Evolutionary conservation across 257 asterid genomes (phyloP).

Genomic region (Leonotis leonurus): DNA sequence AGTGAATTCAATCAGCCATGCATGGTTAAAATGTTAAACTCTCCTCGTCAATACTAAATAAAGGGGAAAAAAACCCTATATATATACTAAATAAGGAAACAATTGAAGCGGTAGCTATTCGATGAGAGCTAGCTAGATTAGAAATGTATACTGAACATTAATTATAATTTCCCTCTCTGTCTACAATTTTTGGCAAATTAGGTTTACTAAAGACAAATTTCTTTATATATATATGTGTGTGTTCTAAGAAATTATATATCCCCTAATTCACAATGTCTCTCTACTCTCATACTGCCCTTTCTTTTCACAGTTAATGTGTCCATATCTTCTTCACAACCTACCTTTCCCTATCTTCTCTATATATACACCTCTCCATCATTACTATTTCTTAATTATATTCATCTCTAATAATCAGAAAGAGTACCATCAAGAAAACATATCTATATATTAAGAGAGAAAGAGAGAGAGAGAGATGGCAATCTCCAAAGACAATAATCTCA

Average conservation of each 20-base stretch:
- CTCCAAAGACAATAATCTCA: neutral
- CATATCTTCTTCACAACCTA: neutral
- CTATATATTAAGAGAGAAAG: neutral
- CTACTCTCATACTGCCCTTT: neutral
- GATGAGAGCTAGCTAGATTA: too few species aligned
- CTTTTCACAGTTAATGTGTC: conserved; percentile 4
- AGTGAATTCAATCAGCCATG: too few species aligned
- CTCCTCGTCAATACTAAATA: too few species aligned
- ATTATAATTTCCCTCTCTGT: too few species aligned
- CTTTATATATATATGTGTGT: neutral
- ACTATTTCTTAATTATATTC: neutral
- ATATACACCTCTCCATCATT: conserved; percentile 2
- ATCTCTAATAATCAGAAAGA: neutral
- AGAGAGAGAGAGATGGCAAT: neutral
- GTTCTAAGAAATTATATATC: neutral
- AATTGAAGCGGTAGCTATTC: too few species aligned
- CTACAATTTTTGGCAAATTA: too few species aligned
- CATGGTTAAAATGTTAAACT: too few species aligned
- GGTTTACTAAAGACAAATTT: too few species aligned
- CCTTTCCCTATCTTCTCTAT: neutral
- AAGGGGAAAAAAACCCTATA: too few species aligned
- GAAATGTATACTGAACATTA: too few species aligned
- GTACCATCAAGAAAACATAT: too few species aligned
- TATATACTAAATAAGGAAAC: too few species aligned
- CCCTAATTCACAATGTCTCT: neutral